A percentile compares a stretch with the other conserved stretches of the same genome.
Conservation (phyloP, 306 rosid species). For the Vicia villosa region DNA sequence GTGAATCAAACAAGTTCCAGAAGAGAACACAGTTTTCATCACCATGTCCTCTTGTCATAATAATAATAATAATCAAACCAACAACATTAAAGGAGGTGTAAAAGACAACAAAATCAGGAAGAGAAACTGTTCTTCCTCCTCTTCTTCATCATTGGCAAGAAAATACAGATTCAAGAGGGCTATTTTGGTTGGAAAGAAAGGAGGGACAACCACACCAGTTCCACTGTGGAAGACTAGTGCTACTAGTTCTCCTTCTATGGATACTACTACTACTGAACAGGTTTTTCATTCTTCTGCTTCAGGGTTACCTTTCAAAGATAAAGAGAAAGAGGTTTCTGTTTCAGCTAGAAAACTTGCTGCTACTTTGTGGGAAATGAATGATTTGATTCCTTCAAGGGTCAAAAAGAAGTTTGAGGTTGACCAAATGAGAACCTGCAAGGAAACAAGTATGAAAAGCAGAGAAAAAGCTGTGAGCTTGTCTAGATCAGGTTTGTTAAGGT, state of each 20-base stretch:
- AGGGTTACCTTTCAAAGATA: conserved; percentile 36
- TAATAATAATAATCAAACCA: background rate
- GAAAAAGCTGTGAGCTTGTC: conserved; percentile 43
- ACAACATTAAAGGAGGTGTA: conserved; percentile 7
- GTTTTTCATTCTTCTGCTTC: conserved; percentile 35
- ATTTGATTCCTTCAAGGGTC: conserved; percentile 44
- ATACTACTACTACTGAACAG: background rate
- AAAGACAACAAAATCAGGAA: conserved; percentile 48
- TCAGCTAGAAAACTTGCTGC: conserved; percentile 86
- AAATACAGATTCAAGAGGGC: conserved; percentile 51
- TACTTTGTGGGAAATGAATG: conserved; percentile 78
- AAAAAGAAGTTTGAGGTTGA: conserved; percentile 47
- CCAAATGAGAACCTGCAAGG: conserved; percentile 35
- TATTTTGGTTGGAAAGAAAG: conserved; percentile 46
- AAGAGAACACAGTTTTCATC: background rate
- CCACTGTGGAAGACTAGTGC: conserved; percentile 69
- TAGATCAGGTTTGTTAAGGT: conserved; percentile 45
- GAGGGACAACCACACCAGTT: conserved; percentile 67
- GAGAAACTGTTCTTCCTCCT: conserved; percentile 47
- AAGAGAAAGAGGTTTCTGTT: conserved; percentile 53
- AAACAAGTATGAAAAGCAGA: conserved; percentile 18
- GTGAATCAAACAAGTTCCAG: background rate
- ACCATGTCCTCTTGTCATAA: conserved; percentile 63
- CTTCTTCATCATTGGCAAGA: conserved; percentile 44
- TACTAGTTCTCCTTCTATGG: conserved; percentile 37